Base-by-base conservation (phyloP, 2,329 filamentous ascomycete species). In the Orbilia ellipsospora region DNA sequence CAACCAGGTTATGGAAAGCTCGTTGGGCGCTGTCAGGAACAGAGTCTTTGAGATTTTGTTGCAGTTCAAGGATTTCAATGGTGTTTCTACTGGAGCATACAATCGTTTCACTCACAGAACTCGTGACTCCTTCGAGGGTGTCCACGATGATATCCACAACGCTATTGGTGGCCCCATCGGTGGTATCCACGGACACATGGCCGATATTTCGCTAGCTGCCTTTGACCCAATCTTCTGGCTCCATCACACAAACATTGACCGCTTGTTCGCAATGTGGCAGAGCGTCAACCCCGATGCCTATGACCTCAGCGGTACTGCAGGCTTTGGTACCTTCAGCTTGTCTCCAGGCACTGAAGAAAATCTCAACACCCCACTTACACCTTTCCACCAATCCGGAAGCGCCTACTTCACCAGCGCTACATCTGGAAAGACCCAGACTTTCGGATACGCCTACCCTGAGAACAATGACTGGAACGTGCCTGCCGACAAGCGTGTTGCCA, bases 141-240 rank as follows among this genome's bases (percentile, higher is more conserved):
- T 91, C 2, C 89, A 91, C 78, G 88, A 90, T 79, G 85, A 86
- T 13, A 84, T 91, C 51, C 89, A 91, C 77, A 65, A 68, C 10
- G 52, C 77, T 42, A 63, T 78, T 44, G 67, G 67, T 0, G 73
- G 66, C 10, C 52, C 68, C 28, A 48, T 78, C 18, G 79, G 79
- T 61, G 78, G 63, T 15, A 52, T 52, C 1, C 52, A 50, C 23
- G 66, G 66, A 12, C 69, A 78, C 31, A 79, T 78, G 78, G 57
- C 74, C 42, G 59, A 63, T 44, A 42, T 78, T n/a, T 50, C 16
- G 18, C 90, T 90, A 78, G 91, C 92, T 1, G 87, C 90, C 0
- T 95, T 92, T 80, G 92, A 95, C 80, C 92, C 92, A 0, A 83
- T 92, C 8, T 94, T 94, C 82, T 91, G 90, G 82, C 83, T 94